Conservation (phyloP, 1,284 basidiomycete genomes). For the Moesziomyces sp. region DNA sequence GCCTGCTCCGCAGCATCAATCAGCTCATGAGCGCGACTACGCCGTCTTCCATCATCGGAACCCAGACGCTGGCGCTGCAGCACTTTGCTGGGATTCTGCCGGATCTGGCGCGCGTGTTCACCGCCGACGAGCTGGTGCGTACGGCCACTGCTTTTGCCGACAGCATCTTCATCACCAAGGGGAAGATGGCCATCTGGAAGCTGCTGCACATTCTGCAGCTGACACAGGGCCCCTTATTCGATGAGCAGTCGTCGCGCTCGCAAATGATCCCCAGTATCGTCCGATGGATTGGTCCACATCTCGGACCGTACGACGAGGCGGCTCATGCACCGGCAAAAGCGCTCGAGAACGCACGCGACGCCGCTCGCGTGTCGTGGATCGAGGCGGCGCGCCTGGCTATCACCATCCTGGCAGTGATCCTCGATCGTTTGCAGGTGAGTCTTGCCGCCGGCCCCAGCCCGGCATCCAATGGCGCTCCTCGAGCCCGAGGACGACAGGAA, state of each 20-base stretch:
- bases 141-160: constrained; percentile 86
- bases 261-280: constrained; percentile 87
- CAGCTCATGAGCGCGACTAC: constrained; percentile 85
- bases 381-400: constrained; percentile 81
- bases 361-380: constrained; percentile 85
- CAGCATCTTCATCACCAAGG: constrained; percentile 80
- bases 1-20: constrained; percentile 82
- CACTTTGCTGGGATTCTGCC: constrained; percentile 93
- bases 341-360: constrained; percentile 61
- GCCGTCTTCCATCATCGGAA: constrained; percentile 88
- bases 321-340: constrained; percentile 27
- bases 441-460: constrained; percentile 13
- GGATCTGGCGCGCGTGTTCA: constrained; percentile 72
- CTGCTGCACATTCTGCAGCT: constrained; percentile 92
- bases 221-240: constrained; percentile 87
- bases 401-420: constrained; percentile 77
- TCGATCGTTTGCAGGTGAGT: constrained; percentile 81
- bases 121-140: constrained; percentile 57
- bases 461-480: constrained; percentile 1
- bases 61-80: constrained; percentile 82
- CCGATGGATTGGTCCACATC: constrained; percentile 92
- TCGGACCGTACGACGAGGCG: constrained; percentile 81
- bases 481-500: constrained; percentile 73
- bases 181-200: constrained; percentile 90
- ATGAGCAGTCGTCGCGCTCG: constrained; percentile 80